Conservation (phyloP, 352 stramenopile species). For the Phytophthora vignae region DNA sequence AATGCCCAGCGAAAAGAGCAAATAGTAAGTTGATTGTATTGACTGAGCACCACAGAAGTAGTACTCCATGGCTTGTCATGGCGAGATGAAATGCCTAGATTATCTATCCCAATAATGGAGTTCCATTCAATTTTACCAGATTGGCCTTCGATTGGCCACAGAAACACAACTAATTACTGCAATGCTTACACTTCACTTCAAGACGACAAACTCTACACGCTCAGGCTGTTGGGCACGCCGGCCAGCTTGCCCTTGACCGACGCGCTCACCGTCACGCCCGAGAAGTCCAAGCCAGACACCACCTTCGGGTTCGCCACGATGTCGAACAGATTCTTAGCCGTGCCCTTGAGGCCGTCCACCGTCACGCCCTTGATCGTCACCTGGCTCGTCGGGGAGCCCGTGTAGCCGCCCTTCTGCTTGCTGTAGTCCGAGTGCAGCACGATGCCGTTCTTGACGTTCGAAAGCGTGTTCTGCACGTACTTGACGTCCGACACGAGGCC, state of each 20-base stretch:
- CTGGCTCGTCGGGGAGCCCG: constrained; percentile 21
- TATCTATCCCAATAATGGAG: no score
- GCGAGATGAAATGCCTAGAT: no score
- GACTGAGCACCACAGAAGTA: no score
- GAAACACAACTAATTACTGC: neutral
- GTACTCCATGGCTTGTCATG: no score
- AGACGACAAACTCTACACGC: neutral
- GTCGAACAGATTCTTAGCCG: constrained; percentile 34
- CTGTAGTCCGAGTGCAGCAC: constrained; percentile 27
- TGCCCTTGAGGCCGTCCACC: constrained; percentile 23
- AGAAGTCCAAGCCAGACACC: constrained; percentile 28
- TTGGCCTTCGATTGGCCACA: neutral
- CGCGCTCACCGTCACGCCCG: constrained; percentile 16
- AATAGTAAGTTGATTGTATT: no score
- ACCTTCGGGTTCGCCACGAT: constrained; percentile 33
- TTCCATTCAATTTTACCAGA: neutral
- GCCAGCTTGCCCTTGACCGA: constrained; percentile 16
- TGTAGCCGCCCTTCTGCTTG: constrained; percentile 33
- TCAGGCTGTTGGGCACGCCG: constrained; percentile 22
- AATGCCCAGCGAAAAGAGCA: no score
- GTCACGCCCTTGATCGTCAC: constrained; percentile 18
- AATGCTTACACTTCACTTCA: no score
- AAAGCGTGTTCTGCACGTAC: constrained; percentile 31
- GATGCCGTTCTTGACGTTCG: constrained; percentile 26
- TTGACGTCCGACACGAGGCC: constrained; percentile 25